phyloP scores from a whole-genome alignment of 1,284 basidiomycete genomes.

The Cutaneotrichosporon curvatum region DNA sequence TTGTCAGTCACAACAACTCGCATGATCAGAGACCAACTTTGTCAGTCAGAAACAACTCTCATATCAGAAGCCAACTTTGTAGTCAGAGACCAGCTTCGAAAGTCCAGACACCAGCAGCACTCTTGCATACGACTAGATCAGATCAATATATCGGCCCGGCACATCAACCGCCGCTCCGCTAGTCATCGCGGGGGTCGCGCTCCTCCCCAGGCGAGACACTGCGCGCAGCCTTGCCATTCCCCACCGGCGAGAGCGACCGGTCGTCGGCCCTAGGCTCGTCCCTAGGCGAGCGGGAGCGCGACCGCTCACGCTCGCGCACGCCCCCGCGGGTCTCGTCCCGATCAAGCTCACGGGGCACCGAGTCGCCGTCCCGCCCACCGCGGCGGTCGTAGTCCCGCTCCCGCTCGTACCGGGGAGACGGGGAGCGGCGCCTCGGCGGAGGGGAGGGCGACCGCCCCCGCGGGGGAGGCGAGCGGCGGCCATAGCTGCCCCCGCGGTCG shows the following conservation, averaged over 20 bases:
- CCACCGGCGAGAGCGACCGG: constrained; percentile 8
- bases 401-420: constrained; percentile 18
- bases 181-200: constrained; percentile 18
- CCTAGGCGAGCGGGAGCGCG: background rate
- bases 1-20: too few species aligned
- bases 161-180: constrained; percentile 2
- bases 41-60: too few species aligned
- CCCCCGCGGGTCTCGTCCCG: constrained; percentile 22
- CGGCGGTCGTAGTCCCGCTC: constrained; percentile 28
- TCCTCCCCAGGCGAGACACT: constrained; percentile 7
- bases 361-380: constrained; percentile 25
- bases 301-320: constrained; percentile 28
- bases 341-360: constrained; percentile 26
- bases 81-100: too few species aligned
- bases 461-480: background rate
- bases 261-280: background rate
- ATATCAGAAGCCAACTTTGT: too few species aligned
- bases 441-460: constrained; percentile 9
- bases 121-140: too few species aligned
- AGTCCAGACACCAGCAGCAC: too few species aligned
- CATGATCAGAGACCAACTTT: too few species aligned
- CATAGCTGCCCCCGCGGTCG: constrained; percentile 2
- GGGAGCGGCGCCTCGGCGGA: constrained; percentile 19
- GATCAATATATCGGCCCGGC: too few species aligned
- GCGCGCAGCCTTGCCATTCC: background rate